Percentiles rank a stretch among this genome's conserved stretches.
phyloP scores from a whole-genome alignment of 768 basidiomycete species.

The Hydnomerulius pinastri region DNA sequence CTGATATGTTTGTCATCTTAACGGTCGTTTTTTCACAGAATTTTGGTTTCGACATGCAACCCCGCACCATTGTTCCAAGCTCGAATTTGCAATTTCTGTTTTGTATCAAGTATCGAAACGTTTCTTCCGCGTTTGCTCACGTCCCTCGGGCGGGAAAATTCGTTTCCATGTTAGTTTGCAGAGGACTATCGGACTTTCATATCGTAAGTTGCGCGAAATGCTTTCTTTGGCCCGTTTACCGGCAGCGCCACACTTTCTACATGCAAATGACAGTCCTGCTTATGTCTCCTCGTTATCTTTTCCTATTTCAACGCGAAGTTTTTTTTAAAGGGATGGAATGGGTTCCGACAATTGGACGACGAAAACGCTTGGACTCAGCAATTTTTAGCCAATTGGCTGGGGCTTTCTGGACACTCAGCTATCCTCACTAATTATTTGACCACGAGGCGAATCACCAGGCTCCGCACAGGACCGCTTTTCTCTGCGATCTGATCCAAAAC shows the following conservation, averaged over 20 bases:
- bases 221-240: conserved; percentile 21
- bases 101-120: conserved; percentile 7
- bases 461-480: conserved; percentile 16
- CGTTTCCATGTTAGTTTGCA: conserved; percentile 31
- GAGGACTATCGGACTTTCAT: conserved; percentile 33
- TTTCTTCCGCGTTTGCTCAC: conserved; percentile 10
- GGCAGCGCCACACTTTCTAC: conserved; percentile 22
- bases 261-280: conserved; percentile 12
- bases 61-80: conserved; percentile 13
- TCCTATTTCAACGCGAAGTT: conserved; percentile 16
- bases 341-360: conserved; percentile 15
- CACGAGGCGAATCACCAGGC: conserved; percentile 16
- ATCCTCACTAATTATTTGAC: conserved; percentile 10
- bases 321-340: conserved; percentile 12
- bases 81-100: conserved; percentile 5
- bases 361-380: conserved; percentile 15
- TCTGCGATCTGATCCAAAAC: conserved; percentile 15
- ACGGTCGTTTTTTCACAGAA: conserved; percentile 26
- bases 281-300: conserved; percentile 25
- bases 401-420: conserved; percentile 14
- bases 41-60: conserved; percentile 22
- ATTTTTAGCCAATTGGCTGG: conserved; percentile 13
- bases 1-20: conserved; percentile 28
- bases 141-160: conserved; percentile 15
- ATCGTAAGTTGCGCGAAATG: conserved; percentile 22